Percentiles rank a stretch among this genome's conserved stretches.
Conservation (phyloP, 2,329 filamentous ascomycete genomes). For the Chaetomium sp. region DNA sequence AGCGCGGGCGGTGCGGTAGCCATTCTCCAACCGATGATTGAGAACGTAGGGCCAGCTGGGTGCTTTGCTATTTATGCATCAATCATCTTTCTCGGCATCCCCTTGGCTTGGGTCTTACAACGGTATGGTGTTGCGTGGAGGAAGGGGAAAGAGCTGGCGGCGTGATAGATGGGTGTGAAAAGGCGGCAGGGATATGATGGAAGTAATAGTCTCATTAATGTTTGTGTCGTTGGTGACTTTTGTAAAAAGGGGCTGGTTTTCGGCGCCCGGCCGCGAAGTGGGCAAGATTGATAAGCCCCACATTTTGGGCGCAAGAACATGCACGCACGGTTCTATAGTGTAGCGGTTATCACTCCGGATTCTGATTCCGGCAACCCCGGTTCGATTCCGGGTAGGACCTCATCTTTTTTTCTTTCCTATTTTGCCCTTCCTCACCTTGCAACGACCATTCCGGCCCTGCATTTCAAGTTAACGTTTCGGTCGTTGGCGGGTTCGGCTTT, state of each 20-base stretch:
- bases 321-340: conserved; percentile 6
- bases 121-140: conserved; percentile 7
- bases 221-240: not conserved
- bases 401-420: not conserved
- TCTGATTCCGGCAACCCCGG: conserved; percentile 12
- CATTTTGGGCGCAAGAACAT: not conserved
- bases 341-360: conserved; percentile 13
- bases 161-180: not conserved
- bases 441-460: not conserved
- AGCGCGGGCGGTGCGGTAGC: conserved; percentile 22
- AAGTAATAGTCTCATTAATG: too few relatives aligned
- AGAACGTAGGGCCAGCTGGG: conserved; percentile 19
- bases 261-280: too few relatives aligned
- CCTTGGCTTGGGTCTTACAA: conserved; percentile 2
- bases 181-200: too few relatives aligned
- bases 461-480: not conserved
- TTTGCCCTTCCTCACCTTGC: not conserved
- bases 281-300: not conserved
- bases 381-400: conserved; percentile 12
- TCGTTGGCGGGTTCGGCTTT: too few relatives aligned
- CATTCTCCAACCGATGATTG: conserved; percentile 21
- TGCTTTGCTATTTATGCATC: conserved; percentile 21
- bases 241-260: too few relatives aligned
- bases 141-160: conserved; percentile 1
- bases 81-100: conserved; percentile 4